A percentile compares a stretch with the other conserved stretches of the same genome.
Evolutionary conservation across 2,329 filamentous ascomycete genomes (phyloP).

Genomic region (Neocucurbitaria cava): DNA sequence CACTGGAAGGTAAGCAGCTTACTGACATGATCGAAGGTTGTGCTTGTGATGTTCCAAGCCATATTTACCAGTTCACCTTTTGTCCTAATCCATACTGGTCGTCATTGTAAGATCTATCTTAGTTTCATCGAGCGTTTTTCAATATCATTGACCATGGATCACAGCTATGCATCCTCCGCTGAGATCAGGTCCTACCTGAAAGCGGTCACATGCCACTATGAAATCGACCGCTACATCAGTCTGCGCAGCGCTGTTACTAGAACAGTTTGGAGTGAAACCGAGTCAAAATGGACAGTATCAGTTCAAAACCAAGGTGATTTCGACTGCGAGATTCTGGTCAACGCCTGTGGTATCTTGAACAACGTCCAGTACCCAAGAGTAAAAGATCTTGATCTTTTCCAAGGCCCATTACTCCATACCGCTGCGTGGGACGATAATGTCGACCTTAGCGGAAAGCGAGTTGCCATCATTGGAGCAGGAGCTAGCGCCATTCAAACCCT

Average conservation of each 20-base stretch:
- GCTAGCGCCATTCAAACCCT: conserved; percentile 24
- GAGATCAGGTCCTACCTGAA: conserved; percentile 1
- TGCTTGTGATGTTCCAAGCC: conserved; percentile 1
- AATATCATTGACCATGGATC: background rate
- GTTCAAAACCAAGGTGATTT: background rate
- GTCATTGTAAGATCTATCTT: background rate
- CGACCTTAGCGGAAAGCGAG: conserved; percentile 30
- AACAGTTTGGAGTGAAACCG: background rate
- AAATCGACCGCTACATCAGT: background rate
- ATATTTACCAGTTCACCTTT: conserved; percentile 2
- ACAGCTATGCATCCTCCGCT: background rate
- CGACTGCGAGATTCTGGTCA: conserved; percentile 1
- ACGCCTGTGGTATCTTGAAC: conserved; percentile 3
- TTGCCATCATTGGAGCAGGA: conserved; percentile 44
- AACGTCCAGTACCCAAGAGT: background rate
- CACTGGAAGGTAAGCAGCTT: background rate
- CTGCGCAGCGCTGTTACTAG: background rate
- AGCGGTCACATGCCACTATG: background rate
- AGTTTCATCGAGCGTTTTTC: background rate
- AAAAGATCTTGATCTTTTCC: background rate
- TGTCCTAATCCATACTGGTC: conserved; percentile 2
- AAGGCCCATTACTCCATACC: conserved; percentile 1
- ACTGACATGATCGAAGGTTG: background rate
- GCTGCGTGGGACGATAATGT: conserved; percentile 2
- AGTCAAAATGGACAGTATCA: background rate